Conservation (phyloP, 1,284 basidiomycete genomes). For the Ceraceosorus guamensis region DNA sequence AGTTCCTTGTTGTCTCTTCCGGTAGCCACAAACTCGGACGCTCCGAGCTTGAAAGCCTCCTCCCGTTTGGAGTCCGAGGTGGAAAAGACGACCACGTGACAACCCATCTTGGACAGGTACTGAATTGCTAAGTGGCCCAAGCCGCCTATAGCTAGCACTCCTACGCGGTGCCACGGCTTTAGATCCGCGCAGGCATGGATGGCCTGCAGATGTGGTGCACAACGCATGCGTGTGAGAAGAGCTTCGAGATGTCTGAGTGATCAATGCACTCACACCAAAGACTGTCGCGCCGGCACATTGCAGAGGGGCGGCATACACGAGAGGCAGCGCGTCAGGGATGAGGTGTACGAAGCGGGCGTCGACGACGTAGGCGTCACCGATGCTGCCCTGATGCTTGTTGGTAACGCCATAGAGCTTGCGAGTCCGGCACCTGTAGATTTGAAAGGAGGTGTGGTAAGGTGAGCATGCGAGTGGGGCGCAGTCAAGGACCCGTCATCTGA, state of each 20-base stretch:
- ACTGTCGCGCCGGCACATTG: constrained; percentile 36
- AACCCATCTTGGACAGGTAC: constrained; percentile 31
- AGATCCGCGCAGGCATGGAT: constrained; percentile 13
- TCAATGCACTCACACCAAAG: constrained; percentile 18
- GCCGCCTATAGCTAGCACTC: constrained; percentile 29
- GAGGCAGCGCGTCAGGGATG: constrained; percentile 34
- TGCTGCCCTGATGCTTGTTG: constrained; percentile 35
- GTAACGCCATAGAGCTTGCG: constrained; percentile 30
- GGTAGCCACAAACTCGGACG: constrained; percentile 34
- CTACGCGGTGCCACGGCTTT: constrained; percentile 18
- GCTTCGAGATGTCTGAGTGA: no score
- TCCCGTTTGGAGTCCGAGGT: constrained; percentile 30
- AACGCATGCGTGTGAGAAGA: no score
- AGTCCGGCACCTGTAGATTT: constrained; percentile 16
- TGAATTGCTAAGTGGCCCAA: constrained; percentile 24
- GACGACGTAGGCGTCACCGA: constrained; percentile 42
- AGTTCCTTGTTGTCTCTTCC: constrained; percentile 35
- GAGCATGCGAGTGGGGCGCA: no score
- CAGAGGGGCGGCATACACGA: constrained; percentile 33
- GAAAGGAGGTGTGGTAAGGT: no score
- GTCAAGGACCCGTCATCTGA: no score
- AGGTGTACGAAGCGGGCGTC: constrained; percentile 33
- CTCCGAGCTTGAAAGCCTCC: constrained; percentile 31
- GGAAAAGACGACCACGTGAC: constrained; percentile 31
- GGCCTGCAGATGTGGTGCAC: no score